phyloP scores from a whole-genome alignment of 2,329 filamentous ascomycete species.

The Colletotrichum costaricense region DNA sequence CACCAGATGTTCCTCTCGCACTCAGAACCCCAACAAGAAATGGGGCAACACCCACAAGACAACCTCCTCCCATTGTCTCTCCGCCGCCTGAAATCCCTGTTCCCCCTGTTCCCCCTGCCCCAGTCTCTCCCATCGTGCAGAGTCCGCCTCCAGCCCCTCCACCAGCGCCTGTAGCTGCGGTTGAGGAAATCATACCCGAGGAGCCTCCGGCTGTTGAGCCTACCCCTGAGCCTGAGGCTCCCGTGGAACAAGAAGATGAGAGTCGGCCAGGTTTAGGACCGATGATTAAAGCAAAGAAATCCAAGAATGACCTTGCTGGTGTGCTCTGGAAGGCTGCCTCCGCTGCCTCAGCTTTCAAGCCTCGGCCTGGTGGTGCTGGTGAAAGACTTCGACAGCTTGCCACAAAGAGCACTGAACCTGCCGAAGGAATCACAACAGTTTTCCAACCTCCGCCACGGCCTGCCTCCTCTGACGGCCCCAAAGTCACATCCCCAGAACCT shows the following conservation, averaged over 20 bases:
- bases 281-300: conserved; percentile 87
- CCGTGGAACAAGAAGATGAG: conserved; percentile 50
- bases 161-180: conserved; percentile 6
- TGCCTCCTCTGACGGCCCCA: conserved; percentile 47
- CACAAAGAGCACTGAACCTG: conserved; percentile 52
- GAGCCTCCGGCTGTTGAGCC: conserved; percentile 35
- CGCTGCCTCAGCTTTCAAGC: conserved; percentile 78
- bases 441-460: conserved; percentile 79
- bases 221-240: conserved; percentile 39
- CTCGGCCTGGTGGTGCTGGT: conserved; percentile 86
- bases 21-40: conserved; percentile 30
- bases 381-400: conserved; percentile 78
- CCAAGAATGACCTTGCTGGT: conserved; percentile 78
- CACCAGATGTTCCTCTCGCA: conserved; percentile 14
- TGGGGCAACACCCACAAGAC: conserved; percentile 26
- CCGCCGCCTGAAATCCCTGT: conserved; percentile 22
- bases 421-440: conserved; percentile 86
- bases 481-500: conserved; percentile 42
- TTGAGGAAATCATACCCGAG: conserved; percentile 14
- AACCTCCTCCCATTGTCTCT: conserved; percentile 8
- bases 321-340: conserved; percentile 84
- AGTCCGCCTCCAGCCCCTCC: conserved; percentile 12
- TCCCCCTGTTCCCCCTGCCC: conserved; percentile 22
- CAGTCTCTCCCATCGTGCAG: conserved; percentile 19
- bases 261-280: conserved; percentile 83